These are phyloP conservation scores for Nicotiana obtusifolia DNA, from an alignment of 257 asterid species.

Conservation along the genomic window DNA sequence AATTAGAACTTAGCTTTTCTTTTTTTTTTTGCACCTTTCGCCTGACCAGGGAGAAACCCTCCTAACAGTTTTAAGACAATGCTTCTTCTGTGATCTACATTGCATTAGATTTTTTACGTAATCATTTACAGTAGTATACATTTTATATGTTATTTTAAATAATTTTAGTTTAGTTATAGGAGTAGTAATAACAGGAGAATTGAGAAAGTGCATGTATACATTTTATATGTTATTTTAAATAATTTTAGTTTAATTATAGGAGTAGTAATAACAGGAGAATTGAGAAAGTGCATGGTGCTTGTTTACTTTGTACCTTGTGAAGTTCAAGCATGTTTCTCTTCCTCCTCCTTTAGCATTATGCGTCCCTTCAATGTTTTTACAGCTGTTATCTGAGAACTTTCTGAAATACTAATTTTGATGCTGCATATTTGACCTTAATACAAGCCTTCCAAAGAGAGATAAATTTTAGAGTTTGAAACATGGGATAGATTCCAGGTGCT, in stretches of 20 bases:
- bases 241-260: background rate
- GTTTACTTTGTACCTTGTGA: background rate
- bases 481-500: background rate
- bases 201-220: background rate
- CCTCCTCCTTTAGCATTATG: background rate
- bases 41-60: background rate
- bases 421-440: background rate
- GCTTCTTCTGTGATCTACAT: background rate
- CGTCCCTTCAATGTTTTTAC: background rate
- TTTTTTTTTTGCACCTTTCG: background rate
- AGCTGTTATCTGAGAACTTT: background rate
- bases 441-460: background rate
- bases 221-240: background rate
- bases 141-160: background rate
- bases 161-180: background rate
- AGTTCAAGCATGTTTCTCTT: conserved; percentile 1
- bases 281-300: background rate
- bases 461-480: background rate
- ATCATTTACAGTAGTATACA: background rate
- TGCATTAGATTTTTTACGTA: background rate
- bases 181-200: background rate
- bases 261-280: background rate
- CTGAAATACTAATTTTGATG: background rate
- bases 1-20: background rate
- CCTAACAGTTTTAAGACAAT: background rate